phyloP scores from a whole-genome alignment of 176 grass and related monocot species.

The Musa schizocarpa region DNA sequence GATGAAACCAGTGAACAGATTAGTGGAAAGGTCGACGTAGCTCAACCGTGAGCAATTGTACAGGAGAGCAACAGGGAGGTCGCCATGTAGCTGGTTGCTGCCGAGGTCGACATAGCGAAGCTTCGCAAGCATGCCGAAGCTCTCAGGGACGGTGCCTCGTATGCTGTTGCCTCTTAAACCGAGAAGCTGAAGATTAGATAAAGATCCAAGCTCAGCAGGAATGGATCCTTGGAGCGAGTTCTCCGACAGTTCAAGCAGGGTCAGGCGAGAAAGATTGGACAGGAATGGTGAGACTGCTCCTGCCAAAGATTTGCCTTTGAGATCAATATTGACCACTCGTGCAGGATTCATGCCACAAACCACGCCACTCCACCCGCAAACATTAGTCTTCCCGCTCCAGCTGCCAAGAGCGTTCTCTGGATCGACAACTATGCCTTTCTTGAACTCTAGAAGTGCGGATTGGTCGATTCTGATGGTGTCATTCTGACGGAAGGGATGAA shows the following conservation, averaged over 20 bases:
- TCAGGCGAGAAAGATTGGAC: slow-evolving; percentile 19
- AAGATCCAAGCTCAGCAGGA: slow-evolving; percentile 10
- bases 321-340: slow-evolving; percentile 5
- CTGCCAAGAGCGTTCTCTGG: slow-evolving; percentile 7
- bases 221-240: slow-evolving; percentile 21
- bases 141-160: slow-evolving; percentile 12
- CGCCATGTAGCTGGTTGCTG: slow-evolving; percentile 15
- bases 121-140: slow-evolving; percentile 15
- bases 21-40: slow-evolving; percentile 18
- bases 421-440: slow-evolving; percentile 16
- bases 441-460: slow-evolving; percentile 17
- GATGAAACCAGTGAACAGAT: slow-evolving; percentile 17
- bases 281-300: slow-evolving; percentile 18
- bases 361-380: slow-evolving; percentile 13
- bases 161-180: neutral
- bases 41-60: slow-evolving; percentile 17
- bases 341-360: neutral
- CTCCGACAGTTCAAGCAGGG: slow-evolving; percentile 19
- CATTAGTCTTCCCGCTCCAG: slow-evolving; percentile 2
- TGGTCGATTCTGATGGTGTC: slow-evolving; percentile 1
- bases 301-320: slow-evolving; percentile 11
- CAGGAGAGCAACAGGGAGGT: slow-evolving; percentile 7
- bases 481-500: neutral
- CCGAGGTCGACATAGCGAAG: slow-evolving; percentile 7
- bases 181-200: slow-evolving; percentile 7